Conservation (phyloP, 306 rosid species). For the Rosa chinensis region DNA sequence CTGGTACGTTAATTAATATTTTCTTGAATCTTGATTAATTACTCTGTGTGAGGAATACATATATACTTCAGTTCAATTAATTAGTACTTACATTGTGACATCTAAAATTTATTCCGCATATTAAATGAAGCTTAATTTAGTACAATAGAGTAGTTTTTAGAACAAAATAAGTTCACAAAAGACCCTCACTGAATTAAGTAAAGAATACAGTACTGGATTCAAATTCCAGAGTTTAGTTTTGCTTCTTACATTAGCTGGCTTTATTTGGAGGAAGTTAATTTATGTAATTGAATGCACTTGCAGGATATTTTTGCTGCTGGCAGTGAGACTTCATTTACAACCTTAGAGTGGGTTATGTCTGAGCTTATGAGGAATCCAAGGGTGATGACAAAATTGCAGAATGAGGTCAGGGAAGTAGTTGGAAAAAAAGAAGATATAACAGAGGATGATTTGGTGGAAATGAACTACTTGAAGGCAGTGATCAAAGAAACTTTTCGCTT, state of each 20-base stretch:
- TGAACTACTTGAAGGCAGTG: neutral
- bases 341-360: neutral
- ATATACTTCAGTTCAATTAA: no score
- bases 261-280: neutral
- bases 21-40: neutral
- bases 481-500: neutral
- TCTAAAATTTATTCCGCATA: no score
- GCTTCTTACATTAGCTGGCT: neutral
- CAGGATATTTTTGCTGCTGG: neutral
- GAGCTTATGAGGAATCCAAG: neutral
- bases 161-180: no score
- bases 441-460: neutral
- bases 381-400: neutral
- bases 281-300: neutral
- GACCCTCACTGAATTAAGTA: no score
- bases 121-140: no score
- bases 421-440: neutral
- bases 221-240: no score
- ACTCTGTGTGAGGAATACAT: no score
- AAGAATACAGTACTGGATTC: no score
- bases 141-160: no score
- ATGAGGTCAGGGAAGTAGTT: neutral
- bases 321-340: neutral
- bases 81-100: no score
- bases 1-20: neutral